A percentile compares a stretch with the other conserved stretches of the same genome.
phyloP scores from a whole-genome alignment of 129 eudicot species.

The Scalesia atractyloides region DNA sequence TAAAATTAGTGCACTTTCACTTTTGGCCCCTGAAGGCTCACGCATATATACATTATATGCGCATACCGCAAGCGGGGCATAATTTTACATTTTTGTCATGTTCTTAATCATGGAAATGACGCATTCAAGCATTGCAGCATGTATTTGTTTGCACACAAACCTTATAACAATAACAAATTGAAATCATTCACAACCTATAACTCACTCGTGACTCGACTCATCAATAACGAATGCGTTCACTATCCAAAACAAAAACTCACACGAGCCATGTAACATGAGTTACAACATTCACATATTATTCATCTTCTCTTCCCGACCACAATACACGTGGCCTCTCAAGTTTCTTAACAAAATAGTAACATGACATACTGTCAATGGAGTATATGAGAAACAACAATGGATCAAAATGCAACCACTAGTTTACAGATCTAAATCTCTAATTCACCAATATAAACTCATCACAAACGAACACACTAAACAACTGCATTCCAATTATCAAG shows the following conservation, averaged over 20 bases:
- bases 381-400: neutral
- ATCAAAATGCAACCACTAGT: neutral
- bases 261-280: too few relatives aligned
- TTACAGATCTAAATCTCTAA: constrained; percentile 5
- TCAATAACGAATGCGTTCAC: neutral
- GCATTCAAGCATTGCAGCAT: constrained; percentile 13
- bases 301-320: too few relatives aligned
- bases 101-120: neutral
- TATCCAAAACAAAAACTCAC: neutral
- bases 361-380: neutral
- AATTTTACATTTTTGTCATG: neutral
- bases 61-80: too few relatives aligned
- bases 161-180: neutral
- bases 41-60: too few relatives aligned
- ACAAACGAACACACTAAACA: neutral
- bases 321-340: too few relatives aligned
- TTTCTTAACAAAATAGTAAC: too few relatives aligned
- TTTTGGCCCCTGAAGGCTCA: too few relatives aligned
- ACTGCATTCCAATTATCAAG: constrained; percentile 3
- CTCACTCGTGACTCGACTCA: neutral
- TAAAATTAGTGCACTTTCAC: too few relatives aligned
- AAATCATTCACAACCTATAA: neutral
- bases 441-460: constrained; percentile 22
- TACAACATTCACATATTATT: too few relatives aligned
- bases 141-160: constrained; percentile 9